Conservation (phyloP, 495 filamentous ascomycete species). For the Penicillium verhagenii region DNA sequence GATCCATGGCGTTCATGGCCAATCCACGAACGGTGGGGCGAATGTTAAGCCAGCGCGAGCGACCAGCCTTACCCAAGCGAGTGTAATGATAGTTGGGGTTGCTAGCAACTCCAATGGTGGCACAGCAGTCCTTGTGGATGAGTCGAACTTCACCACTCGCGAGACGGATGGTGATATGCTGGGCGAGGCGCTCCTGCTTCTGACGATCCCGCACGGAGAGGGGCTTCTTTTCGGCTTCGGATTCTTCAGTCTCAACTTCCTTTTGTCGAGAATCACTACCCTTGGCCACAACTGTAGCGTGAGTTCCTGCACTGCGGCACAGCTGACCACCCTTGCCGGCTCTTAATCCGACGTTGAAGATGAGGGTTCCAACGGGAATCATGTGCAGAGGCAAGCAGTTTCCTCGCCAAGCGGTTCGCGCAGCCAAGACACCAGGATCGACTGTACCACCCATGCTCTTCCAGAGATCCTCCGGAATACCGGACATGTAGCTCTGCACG, state of each 20-base stretch:
- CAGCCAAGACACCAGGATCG: slow-evolving; percentile 91
- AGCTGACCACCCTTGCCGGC: slow-evolving; percentile 75
- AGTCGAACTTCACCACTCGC: slow-evolving; percentile 90
- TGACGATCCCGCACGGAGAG: slow-evolving; percentile 41
- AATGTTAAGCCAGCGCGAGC: slow-evolving; percentile 88
- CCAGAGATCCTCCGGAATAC: slow-evolving; percentile 81
- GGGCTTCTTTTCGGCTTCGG: slow-evolving; percentile 29
- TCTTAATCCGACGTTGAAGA: slow-evolving; percentile 84
- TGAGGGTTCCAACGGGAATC: slow-evolving; percentile 86
- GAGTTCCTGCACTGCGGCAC: slow-evolving; percentile 90
- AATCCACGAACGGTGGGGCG: slow-evolving; percentile 92
- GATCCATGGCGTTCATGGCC: slow-evolving; percentile 95
- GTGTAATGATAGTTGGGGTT: slow-evolving; percentile 87
- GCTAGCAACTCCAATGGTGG: slow-evolving; percentile 88
- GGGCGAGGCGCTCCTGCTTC: slow-evolving; percentile 54
- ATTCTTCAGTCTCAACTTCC: slow-evolving; percentile 22
- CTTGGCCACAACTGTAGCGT: slow-evolving; percentile 81
- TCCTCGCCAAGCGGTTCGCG: slow-evolving; percentile 89
- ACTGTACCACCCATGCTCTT: slow-evolving; percentile 85
- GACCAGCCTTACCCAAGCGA: slow-evolving; percentile 91
- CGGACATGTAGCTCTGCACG: slow-evolving; percentile 84
- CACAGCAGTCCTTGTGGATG: slow-evolving; percentile 87
- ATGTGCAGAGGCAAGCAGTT: slow-evolving; percentile 94
- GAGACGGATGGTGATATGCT: slow-evolving; percentile 75
- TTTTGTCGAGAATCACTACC: slow-evolving; percentile 60